Evolutionary conservation across 164 flowering plant species (phyloP), one percentile per base, ranked within the genome.

Genomic region (Akebia trifoliata): DNA sequence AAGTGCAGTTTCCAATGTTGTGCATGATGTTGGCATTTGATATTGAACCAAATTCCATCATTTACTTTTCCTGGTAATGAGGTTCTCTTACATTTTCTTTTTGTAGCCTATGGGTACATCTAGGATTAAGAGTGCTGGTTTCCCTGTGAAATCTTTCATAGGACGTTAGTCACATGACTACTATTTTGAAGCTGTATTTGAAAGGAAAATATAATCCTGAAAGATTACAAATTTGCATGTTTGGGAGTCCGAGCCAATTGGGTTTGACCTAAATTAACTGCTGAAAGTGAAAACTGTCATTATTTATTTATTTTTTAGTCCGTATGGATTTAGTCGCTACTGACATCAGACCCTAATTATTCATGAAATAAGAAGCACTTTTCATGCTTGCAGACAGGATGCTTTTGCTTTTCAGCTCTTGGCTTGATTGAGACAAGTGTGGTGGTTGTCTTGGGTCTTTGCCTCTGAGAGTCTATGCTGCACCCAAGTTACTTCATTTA

Each of bases 71-170:
- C 34, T 28, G 20, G 26, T 12, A 18, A 5, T 50, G 22, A 17
- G 32, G 28, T 52, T 52, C 18, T 24, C 14, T 26, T 48, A 48
- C 52, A 50, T 50, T 5, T 29, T 18, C 21, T 32, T n/a, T 51
- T n/a, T n/a, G n/a, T n/a, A n/a, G n/a, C n/a, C n/a, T n/a, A n/a
- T 3, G 14, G 10, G 22, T 34, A 14, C 24, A 51, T 18, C 6
- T 34, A n/a, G 2, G 20, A 51, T 51, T 21, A 34, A 32, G 39
- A 8, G 6, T 51, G 14, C 28, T 51, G 11, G 26, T 50, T 15
- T 30, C 5, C 37, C 10, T n/a, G 35, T 30, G 54, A 50, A 32
- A 50, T 17, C 55, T 32, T 32, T 31, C 8, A 0, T 20, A 32
- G 25, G 34, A 30, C 12, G 28, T 28, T 45, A 21, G 25, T 45